Evolutionary conservation across 768 basidiomycete genomes (phyloP), one percentile per base, ranked within the genome.

Genomic region (Amanita polypyramis): DNA sequence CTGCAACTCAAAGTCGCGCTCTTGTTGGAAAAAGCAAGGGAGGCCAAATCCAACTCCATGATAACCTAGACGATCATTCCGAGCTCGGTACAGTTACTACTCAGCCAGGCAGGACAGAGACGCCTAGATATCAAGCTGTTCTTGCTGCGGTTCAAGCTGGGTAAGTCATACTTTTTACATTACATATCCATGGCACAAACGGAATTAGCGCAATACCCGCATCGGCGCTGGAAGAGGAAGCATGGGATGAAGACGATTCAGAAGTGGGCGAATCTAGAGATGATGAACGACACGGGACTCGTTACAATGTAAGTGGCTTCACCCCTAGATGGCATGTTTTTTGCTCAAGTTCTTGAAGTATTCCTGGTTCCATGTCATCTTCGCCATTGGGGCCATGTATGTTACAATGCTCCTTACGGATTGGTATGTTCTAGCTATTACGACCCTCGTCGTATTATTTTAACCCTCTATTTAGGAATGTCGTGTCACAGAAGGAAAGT

Each of bases 281-380:
- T 58, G 96, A 99, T 54, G 96, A 99, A 67, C 81, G 87, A 29
- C 76, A 84, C 35, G 93, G 92, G 10, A 95, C 91, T 7, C 85
- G 91, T 51, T 99, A 98, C 67, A 96, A 96, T 54, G 93, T 93
- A 63, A 52, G 80, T 61, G 47, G 10, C 41, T 25, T 38, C 41
- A 36, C 30, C 40, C 36, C 19, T 32, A 3, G 10, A 19, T 17
- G n/a, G 35, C 15, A 21, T 30, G 17, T 19, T 14, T 19, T 23
- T 15, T 20, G 27, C 44, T 15, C 48, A 55, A 32, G 29, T 23
- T 17, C 38, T 34, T 30, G 15, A 55, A 96, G 93, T 99, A 99
- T 62, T 80, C 92, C 1, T 99, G 93, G 92, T 98, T 99, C 80
- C 96, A 99, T 60, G 67, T 97, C 63, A 97, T 99, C 58, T 99